Percentiles rank a stretch among this genome's conserved stretches.
phyloP scores from a whole-genome alignment of 768 basidiomycete genomes.

The Mycena kentingensis region DNA sequence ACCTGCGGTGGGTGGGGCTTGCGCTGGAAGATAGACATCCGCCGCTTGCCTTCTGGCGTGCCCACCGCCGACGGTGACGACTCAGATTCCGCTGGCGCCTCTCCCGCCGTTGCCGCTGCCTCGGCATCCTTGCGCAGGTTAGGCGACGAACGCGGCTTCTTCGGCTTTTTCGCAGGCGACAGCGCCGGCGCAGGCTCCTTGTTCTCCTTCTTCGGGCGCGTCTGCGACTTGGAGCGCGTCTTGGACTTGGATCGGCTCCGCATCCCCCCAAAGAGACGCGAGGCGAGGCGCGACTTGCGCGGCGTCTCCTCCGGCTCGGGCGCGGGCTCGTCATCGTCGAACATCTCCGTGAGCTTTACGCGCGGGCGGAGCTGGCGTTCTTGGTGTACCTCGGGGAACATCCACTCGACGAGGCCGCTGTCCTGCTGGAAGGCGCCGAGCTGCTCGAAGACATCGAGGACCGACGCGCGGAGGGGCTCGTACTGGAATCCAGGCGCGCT shows the following conservation, averaged over 20 bases:
- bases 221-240: conserved; percentile 15
- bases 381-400: conserved; percentile 19
- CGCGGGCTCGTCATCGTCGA: not conserved
- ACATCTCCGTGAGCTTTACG: conserved; percentile 18
- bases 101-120: not conserved
- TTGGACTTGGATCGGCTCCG: conserved; percentile 13
- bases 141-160: conserved; percentile 20
- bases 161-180: conserved; percentile 14
- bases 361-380: conserved; percentile 11
- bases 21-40: conserved; percentile 17
- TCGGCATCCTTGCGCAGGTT: conserved; percentile 15
- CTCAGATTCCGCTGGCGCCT: not conserved
- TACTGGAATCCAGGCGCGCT: too few species aligned
- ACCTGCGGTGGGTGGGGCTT: conserved; percentile 1
- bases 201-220: conserved; percentile 4
- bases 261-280: conserved; percentile 16
- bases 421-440: conserved; percentile 23
- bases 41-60: not conserved
- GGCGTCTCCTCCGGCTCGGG: conserved; percentile 15
- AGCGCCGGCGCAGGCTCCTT: not conserved
- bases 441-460: conserved; percentile 19
- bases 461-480: conserved; percentile 22
- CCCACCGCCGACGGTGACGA: too few species aligned
- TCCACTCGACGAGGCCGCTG: conserved; percentile 21
- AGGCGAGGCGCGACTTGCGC: conserved; percentile 7